phyloP scores from a whole-genome alignment of 2,329 filamentous ascomycete species.

The Fragosphaeria purpurea region DNA sequence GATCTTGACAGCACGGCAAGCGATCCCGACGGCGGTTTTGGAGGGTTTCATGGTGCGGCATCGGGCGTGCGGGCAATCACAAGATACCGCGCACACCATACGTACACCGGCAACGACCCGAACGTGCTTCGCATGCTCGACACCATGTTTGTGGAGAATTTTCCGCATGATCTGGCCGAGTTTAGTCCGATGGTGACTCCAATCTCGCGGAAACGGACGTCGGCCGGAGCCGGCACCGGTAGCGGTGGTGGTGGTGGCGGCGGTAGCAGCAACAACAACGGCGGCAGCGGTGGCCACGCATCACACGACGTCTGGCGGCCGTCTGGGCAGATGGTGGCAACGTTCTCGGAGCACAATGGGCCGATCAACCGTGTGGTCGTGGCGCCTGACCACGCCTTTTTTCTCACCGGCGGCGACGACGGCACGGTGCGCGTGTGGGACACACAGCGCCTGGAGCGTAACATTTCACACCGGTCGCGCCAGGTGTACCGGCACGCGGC shows the following conservation, averaged over 20 bases:
- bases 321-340: slow-evolving; percentile 71
- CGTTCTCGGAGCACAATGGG: slow-evolving; percentile 77
- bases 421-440: slow-evolving; percentile 92
- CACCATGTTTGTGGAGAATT: slow-evolving; percentile 69
- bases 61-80: slow-evolving; percentile 7
- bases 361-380: slow-evolving; percentile 73
- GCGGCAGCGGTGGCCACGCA: slow-evolving; percentile 33
- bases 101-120: slow-evolving; percentile 72
- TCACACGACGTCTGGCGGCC: slow-evolving; percentile 66
- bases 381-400: slow-evolving; percentile 87
- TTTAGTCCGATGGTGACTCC: slow-evolving; percentile 76
- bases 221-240: slow-evolving; percentile 28
- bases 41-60: slow-evolving; percentile 18
- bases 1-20: slow-evolving; percentile 13
- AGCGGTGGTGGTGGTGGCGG: slow-evolving; percentile 30
- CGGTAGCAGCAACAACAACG: not conserved
- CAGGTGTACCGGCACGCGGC: slow-evolving; percentile 71
- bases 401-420: slow-evolving; percentile 87
- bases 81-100: slow-evolving; percentile 58
- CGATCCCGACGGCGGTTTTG: slow-evolving; percentile 16
- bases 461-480: slow-evolving; percentile 76
- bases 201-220: slow-evolving; percentile 44
- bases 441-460: slow-evolving; percentile 77
- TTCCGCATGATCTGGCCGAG: slow-evolving; percentile 53
- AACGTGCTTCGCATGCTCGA: slow-evolving; percentile 64